These are phyloP conservation scores for Neoboletus subvelutipes DNA, from an alignment of 768 basidiomycete genomes.

Conservation along the genomic window DNA sequence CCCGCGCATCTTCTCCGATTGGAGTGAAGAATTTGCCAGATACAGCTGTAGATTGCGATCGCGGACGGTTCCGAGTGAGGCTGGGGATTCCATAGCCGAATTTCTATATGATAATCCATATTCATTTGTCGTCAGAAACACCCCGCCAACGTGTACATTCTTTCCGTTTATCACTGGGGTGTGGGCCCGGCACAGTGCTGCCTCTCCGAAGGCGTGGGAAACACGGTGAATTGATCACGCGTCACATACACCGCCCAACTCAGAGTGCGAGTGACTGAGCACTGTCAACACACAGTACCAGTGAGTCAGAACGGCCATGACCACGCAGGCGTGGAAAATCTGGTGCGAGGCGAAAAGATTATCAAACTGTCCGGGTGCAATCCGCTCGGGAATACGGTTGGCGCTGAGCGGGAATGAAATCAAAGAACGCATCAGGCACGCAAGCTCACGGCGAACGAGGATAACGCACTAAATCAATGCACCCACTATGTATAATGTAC, in stretches of 20 bases:
- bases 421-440: slow-evolving; percentile 24
- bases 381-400: slow-evolving; percentile 75
- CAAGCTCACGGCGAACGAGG: slow-evolving; percentile 29
- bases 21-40: slow-evolving; percentile 10
- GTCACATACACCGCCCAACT: slow-evolving; percentile 18
- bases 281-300: slow-evolving; percentile 56
- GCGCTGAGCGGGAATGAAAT: slow-evolving; percentile 59
- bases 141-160: slow-evolving; percentile 29
- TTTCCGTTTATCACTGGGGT: slow-evolving; percentile 28
- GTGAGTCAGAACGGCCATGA: slow-evolving; percentile 68
- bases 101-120: slow-evolving; percentile 31
- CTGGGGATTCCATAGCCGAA: slow-evolving; percentile 19
- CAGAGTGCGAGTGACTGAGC: slow-evolving; percentile 57
- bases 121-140: slow-evolving; percentile 27
- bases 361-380: slow-evolving; percentile 77
- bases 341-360: slow-evolving; percentile 81
- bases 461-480: slow-evolving; percentile 77
- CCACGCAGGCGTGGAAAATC: slow-evolving; percentile 83
- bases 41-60: slow-evolving; percentile 9
- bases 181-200: slow-evolving; percentile 8
- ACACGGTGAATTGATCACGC: slow-evolving; percentile 26
- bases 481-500: slow-evolving; percentile 73
- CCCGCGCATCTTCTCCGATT: slow-evolving; percentile 17
- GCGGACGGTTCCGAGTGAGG: slow-evolving; percentile 24
- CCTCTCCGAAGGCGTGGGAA: slow-evolving; percentile 23